phyloP scores from a whole-genome alignment of 192 early-diverging fungal genomes.

The Coemansia sp. region DNA sequence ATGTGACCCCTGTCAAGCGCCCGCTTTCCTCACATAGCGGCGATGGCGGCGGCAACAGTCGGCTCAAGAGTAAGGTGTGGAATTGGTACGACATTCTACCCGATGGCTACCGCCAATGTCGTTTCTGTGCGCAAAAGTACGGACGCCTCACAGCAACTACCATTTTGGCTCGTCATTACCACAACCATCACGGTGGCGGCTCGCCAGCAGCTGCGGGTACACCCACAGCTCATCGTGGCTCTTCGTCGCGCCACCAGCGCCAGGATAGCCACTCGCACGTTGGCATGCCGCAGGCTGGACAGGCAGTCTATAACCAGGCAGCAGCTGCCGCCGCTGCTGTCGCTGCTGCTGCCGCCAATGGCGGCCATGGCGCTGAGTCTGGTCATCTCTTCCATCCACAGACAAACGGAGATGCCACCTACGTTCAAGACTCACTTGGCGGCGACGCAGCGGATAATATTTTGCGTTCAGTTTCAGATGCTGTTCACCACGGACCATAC shows the following conservation, averaged over 20 bases:
- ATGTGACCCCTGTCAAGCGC: constrained; percentile 35
- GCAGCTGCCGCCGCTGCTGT: constrained; percentile 40
- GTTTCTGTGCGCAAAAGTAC: constrained; percentile 48
- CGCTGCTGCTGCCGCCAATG: constrained; percentile 25
- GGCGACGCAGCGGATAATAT: constrained; percentile 31
- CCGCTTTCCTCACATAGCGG: constrained; percentile 15
- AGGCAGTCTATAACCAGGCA: constrained; percentile 30
- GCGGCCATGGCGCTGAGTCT: constrained; percentile 17
- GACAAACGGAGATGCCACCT: constrained; percentile 22
- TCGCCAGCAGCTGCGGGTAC: constrained; percentile 16
- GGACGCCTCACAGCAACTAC: constrained; percentile 52
- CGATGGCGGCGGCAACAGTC: constrained; percentile 24
- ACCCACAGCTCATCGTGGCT: constrained; percentile 17
- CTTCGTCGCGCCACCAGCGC: not conserved
- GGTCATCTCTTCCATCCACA: constrained; percentile 32
- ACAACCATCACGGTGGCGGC: constrained; percentile 42
- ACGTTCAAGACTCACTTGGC: constrained; percentile 17
- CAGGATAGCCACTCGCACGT: constrained; percentile 11
- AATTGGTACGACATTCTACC: constrained; percentile 47
- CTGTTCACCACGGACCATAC: constrained; percentile 20
- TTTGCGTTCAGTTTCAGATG: constrained; percentile 35
- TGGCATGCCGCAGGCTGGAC: constrained; percentile 26
- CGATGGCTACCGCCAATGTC: constrained; percentile 49
- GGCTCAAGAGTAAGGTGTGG: constrained; percentile 55
- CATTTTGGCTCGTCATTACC: constrained; percentile 50